These are phyloP conservation scores for Ceratocystis variospora DNA, from an alignment of 2,329 filamentous ascomycete genomes.

Conservation along the genomic window DNA sequence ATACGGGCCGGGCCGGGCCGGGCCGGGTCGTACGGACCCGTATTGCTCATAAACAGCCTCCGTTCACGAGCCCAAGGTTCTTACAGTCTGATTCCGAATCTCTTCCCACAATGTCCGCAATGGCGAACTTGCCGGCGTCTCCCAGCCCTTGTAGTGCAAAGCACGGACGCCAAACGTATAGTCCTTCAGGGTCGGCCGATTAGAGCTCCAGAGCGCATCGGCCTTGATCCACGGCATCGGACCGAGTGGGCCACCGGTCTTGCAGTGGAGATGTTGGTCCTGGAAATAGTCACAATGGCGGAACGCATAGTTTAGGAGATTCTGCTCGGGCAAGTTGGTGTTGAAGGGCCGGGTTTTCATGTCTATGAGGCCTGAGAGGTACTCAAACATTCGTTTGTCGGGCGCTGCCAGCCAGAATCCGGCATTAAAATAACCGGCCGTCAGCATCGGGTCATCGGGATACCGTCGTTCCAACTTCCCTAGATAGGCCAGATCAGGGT, in stretches of 20 bases:
- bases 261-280: conserved; percentile 11
- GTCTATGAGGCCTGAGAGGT: conserved; percentile 27
- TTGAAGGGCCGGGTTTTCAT: conserved; percentile 27
- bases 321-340: conserved; percentile 30
- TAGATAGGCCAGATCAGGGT: conserved; percentile 26
- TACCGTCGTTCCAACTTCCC: conserved; percentile 26
- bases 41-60: not conserved
- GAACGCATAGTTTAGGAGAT: conserved; percentile 33
- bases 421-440: conserved; percentile 27
- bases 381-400: conserved; percentile 27
- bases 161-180: conserved; percentile 15
- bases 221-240: conserved; percentile 18
- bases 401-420: conserved; percentile 32
- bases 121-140: not conserved
- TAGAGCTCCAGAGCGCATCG: conserved; percentile 17
- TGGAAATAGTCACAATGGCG: conserved; percentile 21
- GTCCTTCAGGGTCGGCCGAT: conserved; percentile 13
- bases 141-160: conserved; percentile 19
- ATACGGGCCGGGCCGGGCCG: not conserved
- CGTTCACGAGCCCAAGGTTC: not conserved
- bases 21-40: not conserved
- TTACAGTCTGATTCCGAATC: not conserved
- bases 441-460: conserved; percentile 24
- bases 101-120: conserved; percentile 14
- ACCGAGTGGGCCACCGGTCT: conserved; percentile 10